These are phyloP conservation scores for Wilcoxina mikolae DNA, from an alignment of 495 filamentous ascomycete species.

Conservation along the genomic window DNA sequence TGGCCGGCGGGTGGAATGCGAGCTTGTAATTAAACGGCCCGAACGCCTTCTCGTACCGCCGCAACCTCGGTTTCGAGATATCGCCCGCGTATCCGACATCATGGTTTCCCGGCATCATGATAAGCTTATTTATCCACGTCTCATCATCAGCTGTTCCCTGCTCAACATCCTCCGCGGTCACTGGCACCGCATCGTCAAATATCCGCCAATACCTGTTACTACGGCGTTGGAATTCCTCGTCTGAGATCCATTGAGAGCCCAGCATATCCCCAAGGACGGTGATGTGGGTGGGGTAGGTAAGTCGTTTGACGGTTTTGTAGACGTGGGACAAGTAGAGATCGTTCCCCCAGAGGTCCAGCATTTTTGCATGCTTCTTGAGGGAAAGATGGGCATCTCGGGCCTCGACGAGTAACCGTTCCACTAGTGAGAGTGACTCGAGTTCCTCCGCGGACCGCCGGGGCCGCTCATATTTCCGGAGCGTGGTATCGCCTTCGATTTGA, in stretches of 20 bases:
- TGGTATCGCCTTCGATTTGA: slow-evolving; percentile 86
- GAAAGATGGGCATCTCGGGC: neutral
- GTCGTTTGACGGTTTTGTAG: slow-evolving; percentile 60
- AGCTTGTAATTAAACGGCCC: slow-evolving; percentile 80
- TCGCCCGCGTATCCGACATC: slow-evolving; percentile 94
- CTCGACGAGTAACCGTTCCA: neutral
- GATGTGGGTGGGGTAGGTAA: slow-evolving; percentile 70
- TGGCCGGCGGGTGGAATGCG: slow-evolving; percentile 46
- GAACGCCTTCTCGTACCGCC: slow-evolving; percentile 67
- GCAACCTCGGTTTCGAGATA: slow-evolving; percentile 51
- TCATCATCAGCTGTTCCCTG: slow-evolving; percentile 39
- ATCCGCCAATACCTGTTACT: slow-evolving; percentile 70
- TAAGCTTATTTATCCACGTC: slow-evolving; percentile 57
- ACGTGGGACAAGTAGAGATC: slow-evolving; percentile 90
- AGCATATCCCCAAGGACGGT: slow-evolving; percentile 80
- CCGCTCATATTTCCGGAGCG: slow-evolving; percentile 36
- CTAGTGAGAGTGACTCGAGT: neutral
- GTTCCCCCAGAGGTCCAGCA: slow-evolving; percentile 77
- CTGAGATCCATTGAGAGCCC: slow-evolving; percentile 89
- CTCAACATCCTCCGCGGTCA: slow-evolving; percentile 36
- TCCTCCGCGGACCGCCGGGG: neutral
- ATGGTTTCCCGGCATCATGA: slow-evolving; percentile 87
- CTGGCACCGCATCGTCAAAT: slow-evolving; percentile 50
- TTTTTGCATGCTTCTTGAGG: slow-evolving; percentile 41
- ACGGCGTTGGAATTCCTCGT: slow-evolving; percentile 63